Base-by-base conservation (phyloP, 2,329 filamentous ascomycete genomes). In the Xylariales sp. region DNA sequence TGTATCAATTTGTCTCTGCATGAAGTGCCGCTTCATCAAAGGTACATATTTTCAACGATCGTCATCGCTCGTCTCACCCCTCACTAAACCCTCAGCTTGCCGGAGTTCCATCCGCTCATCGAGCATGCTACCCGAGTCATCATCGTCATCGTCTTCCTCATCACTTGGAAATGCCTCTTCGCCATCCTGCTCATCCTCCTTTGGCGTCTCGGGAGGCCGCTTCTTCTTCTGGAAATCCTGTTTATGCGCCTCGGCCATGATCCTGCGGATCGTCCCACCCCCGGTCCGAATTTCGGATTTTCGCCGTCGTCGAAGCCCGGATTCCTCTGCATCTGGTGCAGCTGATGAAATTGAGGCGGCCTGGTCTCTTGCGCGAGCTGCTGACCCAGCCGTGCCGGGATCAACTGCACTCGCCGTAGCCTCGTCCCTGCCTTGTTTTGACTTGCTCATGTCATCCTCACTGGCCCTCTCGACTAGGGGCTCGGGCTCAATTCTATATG, bases 221-320 rank as follows among this genome's bases (percentile, higher is more conserved):
- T 79, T 75, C 60, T 80, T 86, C 68, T 93, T 85, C 64, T 94
- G 86, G 60, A 96, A 97, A 64, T 97, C 91, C 60, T 95, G 85
- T 46, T 79, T 84, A 60, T 97, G 93, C 5, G 91, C 91, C 46
- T 83, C 76, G 4, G 88, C 85, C 51, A 96, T 73, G n/a, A 89
- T 80, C 11, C 74, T 79, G 4, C 71, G 69, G 42, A 80, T 71
- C 1, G 65, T 65, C 34, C 50, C 58, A 41, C 44, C 62, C 49
- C 46, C 61, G 24, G 9, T 50, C 7, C 45, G 46, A 5, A 50
- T 27, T 21, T 54, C 50, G 5, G 50, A 47, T 25, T 43, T 47
- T 15, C 48, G 44, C 14, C 56, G 51, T 32, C 50, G 48, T 16
- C 51, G 46, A 12, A 54, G 33, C 9, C 49, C 47, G 4, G 44